Evolutionary conservation across 176 grass and related monocot genomes (phyloP), one percentile per base, ranked within the genome.

Genomic region (Luzula sylvatica): DNA sequence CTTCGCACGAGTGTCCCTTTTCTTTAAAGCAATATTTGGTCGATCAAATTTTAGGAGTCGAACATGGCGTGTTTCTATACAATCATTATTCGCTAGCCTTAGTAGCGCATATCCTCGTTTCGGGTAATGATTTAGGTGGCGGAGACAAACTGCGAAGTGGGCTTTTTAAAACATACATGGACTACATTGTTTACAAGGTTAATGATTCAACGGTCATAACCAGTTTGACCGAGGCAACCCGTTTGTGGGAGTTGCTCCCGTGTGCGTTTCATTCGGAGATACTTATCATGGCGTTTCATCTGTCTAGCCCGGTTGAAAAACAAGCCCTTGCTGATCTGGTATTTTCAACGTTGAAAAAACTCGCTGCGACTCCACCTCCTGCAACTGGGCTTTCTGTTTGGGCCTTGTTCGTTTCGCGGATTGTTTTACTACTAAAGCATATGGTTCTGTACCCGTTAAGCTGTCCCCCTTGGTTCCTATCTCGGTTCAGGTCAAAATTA

Each of bases 261-360:
- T 76, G 77, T 74, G 58, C 77, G 17, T 96, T 96, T 55, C 90
- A 89, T 58, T 75, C 89, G 68, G 90, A 89, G 72, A 86, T 96
- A 72, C 50, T 96, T 44, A 70, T 96, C 71, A 76, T 82, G 65
- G 77, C 65, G 11, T 96, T 96, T 38, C 90, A 96, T 78, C 76
- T 81, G 52, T 65, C 81, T 26, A 68, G 52, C 41, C 74, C 65
- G 59, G 66, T 70, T 48, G 77, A 86, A 56, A 96, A 82, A 68
- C 7, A 59, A 67, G 72, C 69, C 55, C 55, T 89, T 38, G 56
- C 61, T 35, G 78, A 69, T 52, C 75, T 50, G 61, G 40, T 76
- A 13, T 67, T 88, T 35, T 76, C 70, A 54, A 73, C 77, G 38
- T 49, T 96, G 40, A 79, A 67, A 75, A 76, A 61, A 65, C 53